Conservation (phyloP, 164 flowering plant species). For the Warburgia ugandensis region DNA sequence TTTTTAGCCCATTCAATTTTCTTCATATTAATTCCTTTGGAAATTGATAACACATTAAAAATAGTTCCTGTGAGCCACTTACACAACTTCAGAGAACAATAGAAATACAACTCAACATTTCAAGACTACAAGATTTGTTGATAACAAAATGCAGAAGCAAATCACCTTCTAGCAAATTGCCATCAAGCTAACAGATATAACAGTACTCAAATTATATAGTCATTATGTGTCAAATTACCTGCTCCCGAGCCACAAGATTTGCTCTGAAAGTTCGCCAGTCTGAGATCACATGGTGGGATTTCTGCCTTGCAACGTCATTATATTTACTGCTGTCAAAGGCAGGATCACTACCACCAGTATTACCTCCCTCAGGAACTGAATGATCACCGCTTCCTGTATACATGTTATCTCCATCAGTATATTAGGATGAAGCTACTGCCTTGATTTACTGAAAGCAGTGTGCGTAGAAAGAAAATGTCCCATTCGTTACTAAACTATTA, state of each 20-base stretch:
- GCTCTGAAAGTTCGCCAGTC: conserved; percentile 95
- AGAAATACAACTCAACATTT: no score
- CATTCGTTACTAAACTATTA: no score
- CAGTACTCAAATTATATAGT: neutral
- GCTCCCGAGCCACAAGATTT: conserved; percentile 42
- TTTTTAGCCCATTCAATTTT: no score
- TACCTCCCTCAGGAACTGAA: conserved; percentile 47
- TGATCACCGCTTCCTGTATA: conserved; percentile 43
- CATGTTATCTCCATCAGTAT: neutral
- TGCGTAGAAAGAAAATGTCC: no score
- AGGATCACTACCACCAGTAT: conserved; percentile 27
- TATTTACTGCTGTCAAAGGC: conserved; percentile 38
- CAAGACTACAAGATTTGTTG: no score
- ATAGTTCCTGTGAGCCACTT: no score
- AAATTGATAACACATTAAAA: no score
- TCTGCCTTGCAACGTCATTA: conserved; percentile 31
- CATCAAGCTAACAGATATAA: neutral
- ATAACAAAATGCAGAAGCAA: no score
- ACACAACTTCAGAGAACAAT: no score
- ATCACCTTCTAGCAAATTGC: no score
- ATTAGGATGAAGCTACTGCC: neutral
- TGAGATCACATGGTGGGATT: conserved; percentile 28
- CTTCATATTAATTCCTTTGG: neutral
- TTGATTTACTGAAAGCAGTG: no score
- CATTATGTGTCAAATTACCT: conserved; percentile 30